A percentile compares a stretch with the other conserved stretches of the same genome.
phyloP scores from a whole-genome alignment of 2,329 filamentous ascomycete genomes.

The Coniochaeta sp. region DNA sequence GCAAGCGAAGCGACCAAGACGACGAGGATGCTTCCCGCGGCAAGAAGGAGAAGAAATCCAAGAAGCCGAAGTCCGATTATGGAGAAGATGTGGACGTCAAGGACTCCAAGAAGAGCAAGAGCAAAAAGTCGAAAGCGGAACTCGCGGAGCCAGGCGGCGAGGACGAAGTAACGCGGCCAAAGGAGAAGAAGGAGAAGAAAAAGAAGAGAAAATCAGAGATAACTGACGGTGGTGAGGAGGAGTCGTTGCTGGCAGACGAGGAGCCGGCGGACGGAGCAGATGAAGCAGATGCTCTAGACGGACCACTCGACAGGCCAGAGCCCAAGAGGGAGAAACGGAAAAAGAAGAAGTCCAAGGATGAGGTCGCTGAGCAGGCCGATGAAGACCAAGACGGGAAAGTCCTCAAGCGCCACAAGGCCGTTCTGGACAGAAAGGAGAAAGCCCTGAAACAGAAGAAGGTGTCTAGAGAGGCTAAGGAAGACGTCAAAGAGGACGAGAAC shows the following conservation, averaged over 20 bases:
- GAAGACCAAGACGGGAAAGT: conserved; percentile 18
- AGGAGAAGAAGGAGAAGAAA: conserved; percentile 10
- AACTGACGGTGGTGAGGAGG: neutral
- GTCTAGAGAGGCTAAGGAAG: conserved; percentile 20
- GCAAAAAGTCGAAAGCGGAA: neutral
- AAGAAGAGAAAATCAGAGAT: neutral
- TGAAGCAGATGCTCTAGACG: neutral
- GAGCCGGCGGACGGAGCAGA: neutral
- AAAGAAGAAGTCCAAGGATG: conserved; percentile 20
- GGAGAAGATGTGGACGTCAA: neutral
- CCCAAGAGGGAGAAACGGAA: conserved; percentile 14
- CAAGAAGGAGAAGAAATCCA: conserved; percentile 1
- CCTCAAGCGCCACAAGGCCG: conserved; percentile 33
- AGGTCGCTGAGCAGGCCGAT: conserved; percentile 12
- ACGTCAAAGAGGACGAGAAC: conserved; percentile 11
- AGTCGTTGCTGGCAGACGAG: neutral
- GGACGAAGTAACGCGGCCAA: conserved; percentile 8
- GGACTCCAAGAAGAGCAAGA: neutral
- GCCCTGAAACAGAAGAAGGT: conserved; percentile 36
- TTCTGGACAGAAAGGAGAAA: conserved; percentile 49
- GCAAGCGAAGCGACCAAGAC: neutral
- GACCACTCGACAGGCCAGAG: neutral
- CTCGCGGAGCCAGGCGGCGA: neutral
- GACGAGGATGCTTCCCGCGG: neutral
- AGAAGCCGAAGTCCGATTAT: neutral